Evolutionary conservation across 164 flowering plant species (phyloP).

Genomic region (Chimonanthus salicifolius): DNA sequence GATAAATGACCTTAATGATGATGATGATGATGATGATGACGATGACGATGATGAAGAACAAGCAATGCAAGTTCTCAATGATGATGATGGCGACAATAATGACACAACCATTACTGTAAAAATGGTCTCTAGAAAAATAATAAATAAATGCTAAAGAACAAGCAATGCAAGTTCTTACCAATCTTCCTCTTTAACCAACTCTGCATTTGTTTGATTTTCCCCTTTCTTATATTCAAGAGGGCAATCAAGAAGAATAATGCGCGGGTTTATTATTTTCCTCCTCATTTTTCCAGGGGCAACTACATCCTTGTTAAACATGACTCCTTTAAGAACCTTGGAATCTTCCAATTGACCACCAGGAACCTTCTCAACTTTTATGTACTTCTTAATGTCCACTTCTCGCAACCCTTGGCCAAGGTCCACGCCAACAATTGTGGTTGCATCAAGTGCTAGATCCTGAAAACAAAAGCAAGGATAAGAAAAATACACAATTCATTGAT

Average conservation of each 20-base stretch:
- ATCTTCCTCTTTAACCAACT: constrained; percentile 85
- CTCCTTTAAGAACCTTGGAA: constrained; percentile 82
- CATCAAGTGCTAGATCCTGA: constrained; percentile 92
- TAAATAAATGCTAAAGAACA: not conserved
- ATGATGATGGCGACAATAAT: too few species aligned
- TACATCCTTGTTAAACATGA: constrained; percentile 94
- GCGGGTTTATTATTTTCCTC: constrained; percentile 85
- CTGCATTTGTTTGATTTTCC: constrained; percentile 97
- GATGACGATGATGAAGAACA: too few species aligned
- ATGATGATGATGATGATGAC: too few species aligned
- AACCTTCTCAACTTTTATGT: constrained; percentile 87
- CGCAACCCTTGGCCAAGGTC: constrained; percentile 87
- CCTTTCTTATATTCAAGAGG: constrained; percentile 97
- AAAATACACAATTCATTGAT: not conserved
- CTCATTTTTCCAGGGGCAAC: constrained; percentile 97
- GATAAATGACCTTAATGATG: too few species aligned
- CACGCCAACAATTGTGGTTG: constrained; percentile 81
- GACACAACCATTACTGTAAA: too few species aligned
- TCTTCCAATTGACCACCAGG: constrained; percentile 98
- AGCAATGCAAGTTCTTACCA: constrained; percentile 28
- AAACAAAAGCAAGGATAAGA: not conserved
- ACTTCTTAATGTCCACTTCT: constrained; percentile 92
- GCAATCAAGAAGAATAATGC: constrained; percentile 84
- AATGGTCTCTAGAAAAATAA: not conserved
- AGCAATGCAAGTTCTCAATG: too few species aligned